Evolutionary conservation across 345 rosid genomes (phyloP), one percentile per base, ranked within the genome.

Genomic region (Arabidopsis suecica): DNA sequence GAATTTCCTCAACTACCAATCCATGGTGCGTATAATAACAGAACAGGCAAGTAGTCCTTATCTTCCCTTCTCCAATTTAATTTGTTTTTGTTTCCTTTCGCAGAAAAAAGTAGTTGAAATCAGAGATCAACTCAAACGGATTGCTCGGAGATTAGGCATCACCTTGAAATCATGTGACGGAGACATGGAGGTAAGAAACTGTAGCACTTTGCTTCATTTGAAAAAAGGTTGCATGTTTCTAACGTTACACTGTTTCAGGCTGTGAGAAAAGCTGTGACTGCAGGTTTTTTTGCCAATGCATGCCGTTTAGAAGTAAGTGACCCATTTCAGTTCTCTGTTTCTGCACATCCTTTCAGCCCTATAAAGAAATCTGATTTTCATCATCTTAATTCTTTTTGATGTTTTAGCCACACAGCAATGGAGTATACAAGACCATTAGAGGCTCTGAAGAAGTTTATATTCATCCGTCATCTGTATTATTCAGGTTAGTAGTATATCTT

Each of bases 261-360:
- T 40, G 88, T 94, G 60, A 85, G 97, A 77, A 94, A 91, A 86
- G 97, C 97, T 7, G 91, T 90, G 25, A 70, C 85, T 61, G 84
- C 96, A 65, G 97, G 98, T 2, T 93, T 87, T 85, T 93, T 91
- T 9, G 96, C 96, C n/a, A 87, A 93, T 80, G 97, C 97, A 48
- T 89, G 96, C 75, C 86, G 77, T 42, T 77, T 88, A 79, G 94
- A 89, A 80, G 98, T 89, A 78, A 86, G 84, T 78, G 61, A 13
- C 22, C 9, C 50, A 14, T 62, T 44, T 55, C 2, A 44, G 7
- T 18, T 62, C 51, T 69, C 53, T 62, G 44, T 62, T 54, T 63
- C 42, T 36, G 23, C 32, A 54, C 18, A 70, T 44, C 36, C 14
- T 76, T n/a, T 11, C 25, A 7, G 56, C 32, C 40, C 13, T 54